Evolutionary conservation across 805 yeast genomes (phyloP).

Genomic region (Wickerhamiella qilinensis): DNA sequence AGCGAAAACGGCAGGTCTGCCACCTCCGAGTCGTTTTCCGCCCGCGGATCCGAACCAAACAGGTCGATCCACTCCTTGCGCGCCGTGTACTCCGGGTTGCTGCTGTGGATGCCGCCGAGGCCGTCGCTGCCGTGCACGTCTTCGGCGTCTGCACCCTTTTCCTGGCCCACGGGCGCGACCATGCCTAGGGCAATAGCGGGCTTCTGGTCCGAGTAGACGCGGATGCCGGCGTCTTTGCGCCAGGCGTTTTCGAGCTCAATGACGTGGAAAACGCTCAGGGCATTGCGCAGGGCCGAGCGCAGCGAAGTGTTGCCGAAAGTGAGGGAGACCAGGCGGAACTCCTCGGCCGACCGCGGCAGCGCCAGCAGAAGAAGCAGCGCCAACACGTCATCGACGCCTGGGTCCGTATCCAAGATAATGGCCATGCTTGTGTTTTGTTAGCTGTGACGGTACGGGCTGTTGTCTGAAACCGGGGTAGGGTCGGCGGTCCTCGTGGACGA

Average conservation of each 20-base stretch:
- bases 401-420: conserved; percentile 27
- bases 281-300: conserved; percentile 21
- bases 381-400: conserved; percentile 28
- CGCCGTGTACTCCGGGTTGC: conserved; percentile 22
- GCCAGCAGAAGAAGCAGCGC: conserved; percentile 25
- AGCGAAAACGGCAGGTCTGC: conserved; percentile 21
- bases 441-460: too few relatives aligned
- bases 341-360: conserved; percentile 13
- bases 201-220: conserved; percentile 15
- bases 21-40: too few relatives aligned
- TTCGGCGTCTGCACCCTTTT: conserved; percentile 21
- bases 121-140: conserved; percentile 28
- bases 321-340: conserved; percentile 21
- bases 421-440: too few relatives aligned
- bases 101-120: conserved; percentile 24
- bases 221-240: conserved; percentile 13
- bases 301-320: conserved; percentile 26
- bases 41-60: conserved; percentile 11
- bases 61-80: conserved; percentile 16
- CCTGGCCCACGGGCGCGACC: conserved; percentile 11
- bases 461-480: too few relatives aligned
- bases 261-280: conserved; percentile 22
- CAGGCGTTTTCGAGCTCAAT: conserved; percentile 18
- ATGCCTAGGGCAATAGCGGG: conserved; percentile 24
- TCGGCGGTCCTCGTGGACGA: too few relatives aligned